Percentiles rank a stretch among this genome's conserved stretches.
phyloP scores from a whole-genome alignment of 2,329 filamentous ascomycete species.

The Mycosphaerella arachidis region DNA sequence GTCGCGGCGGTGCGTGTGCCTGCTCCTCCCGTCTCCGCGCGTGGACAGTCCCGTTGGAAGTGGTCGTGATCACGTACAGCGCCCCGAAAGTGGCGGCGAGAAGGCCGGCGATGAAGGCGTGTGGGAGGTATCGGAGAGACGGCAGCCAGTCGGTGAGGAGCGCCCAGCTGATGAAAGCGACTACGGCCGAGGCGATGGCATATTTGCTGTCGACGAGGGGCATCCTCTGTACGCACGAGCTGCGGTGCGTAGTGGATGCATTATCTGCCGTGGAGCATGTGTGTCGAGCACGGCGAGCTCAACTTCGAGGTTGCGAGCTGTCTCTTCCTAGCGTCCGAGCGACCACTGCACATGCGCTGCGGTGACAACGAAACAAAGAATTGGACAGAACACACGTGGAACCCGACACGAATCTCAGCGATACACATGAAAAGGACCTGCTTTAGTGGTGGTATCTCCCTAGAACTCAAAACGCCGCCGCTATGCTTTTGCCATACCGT shows the following conservation, averaged over 20 bases:
- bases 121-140: slow-evolving; percentile 74
- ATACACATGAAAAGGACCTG: background rate
- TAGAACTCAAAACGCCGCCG: background rate
- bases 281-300: background rate
- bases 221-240: slow-evolving; percentile 40
- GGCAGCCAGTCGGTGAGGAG: slow-evolving; percentile 79
- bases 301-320: background rate
- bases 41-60: slow-evolving; percentile 51
- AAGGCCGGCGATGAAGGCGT: slow-evolving; percentile 72
- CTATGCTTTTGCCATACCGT: background rate
- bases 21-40: slow-evolving; percentile 18
- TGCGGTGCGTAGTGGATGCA: slow-evolving; percentile 14
- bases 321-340: background rate
- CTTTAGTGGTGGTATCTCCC: background rate
- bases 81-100: slow-evolving; percentile 52
- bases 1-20: slow-evolving; percentile 15
- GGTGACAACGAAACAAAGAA: background rate
- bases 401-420: background rate
- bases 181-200: slow-evolving; percentile 63
- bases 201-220: slow-evolving; percentile 69
- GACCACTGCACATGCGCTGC: background rate
- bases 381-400: background rate
- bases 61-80: slow-evolving; percentile 57
- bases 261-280: slow-evolving; percentile 6
- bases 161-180: slow-evolving; percentile 80